Evolutionary conservation across 768 basidiomycete species (phyloP), one percentile per base, ranked within the genome.

Genomic region (Coprinopsis cinerea): DNA sequence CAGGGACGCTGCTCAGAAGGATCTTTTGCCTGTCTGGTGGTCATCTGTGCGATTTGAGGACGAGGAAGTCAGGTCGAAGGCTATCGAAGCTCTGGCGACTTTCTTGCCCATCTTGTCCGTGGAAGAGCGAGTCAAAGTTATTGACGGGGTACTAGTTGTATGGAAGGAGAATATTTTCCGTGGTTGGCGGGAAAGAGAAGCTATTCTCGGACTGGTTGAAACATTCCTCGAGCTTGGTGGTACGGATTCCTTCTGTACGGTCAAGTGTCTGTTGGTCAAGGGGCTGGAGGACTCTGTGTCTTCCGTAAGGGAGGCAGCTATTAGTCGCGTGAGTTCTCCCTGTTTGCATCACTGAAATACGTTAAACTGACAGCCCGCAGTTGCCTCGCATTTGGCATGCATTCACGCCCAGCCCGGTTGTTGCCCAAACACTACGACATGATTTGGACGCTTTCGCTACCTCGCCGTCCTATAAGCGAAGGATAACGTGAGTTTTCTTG

Each of bases 181-280:
- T 41, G 78, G 78, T 11, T 97, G 94, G 93, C 74, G 88, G 51
- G 83, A 92, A 53, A 71, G 92, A 35, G 88, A 93, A 61, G 69
- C 67, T n/a, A 67, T 88, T 46, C 77, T 82, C 36, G 71, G 73
- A 49, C 70, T 74, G 28, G 64, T 93, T 17, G 70, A 72, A 11
- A 72, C 67, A 18, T 73, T 91, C 54, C 60, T 68, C 23, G 47
- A 67, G 51, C 64, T 76, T 13, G 45, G 51, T 4, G 72, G 69
- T 14, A 61, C 66, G 18, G 67, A 74, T 15, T 66, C 71, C 22
- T 68, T 74, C 27, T 67, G 69, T n/a, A 61, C 71, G 14, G 61
- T 89, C n/a, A 62, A 75, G 37, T 67, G 64, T 39, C 67, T 94
- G 26, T 64, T 90, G 49, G 66, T 67, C 52, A 71, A 69, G 50